phyloP scores from a whole-genome alignment of 768 basidiomycete species.

The Serendipita indica region DNA sequence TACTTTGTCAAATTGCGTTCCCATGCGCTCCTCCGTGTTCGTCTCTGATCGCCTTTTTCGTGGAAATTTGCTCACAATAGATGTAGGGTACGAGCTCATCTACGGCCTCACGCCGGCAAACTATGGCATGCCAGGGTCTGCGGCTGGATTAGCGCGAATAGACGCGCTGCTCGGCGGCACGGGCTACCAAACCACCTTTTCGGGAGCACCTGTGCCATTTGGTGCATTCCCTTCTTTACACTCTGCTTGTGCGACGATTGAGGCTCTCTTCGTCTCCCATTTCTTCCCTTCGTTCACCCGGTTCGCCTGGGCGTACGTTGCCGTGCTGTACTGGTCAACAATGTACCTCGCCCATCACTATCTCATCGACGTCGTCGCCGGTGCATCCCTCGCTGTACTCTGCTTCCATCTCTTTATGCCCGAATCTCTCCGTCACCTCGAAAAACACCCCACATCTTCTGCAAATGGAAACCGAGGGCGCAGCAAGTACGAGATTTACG shows the following conservation, averaged over 20 bases:
- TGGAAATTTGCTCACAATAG: too few species aligned
- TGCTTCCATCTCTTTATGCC: conserved; percentile 85
- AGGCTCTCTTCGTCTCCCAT: conserved; percentile 84
- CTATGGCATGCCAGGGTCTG: conserved; percentile 81
- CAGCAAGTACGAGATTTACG: conserved; percentile 65
- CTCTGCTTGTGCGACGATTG: conserved; percentile 78
- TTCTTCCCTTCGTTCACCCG: conserved; percentile 69
- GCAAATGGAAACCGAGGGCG: conserved; percentile 20
- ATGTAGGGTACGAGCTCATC: conserved; percentile 95
- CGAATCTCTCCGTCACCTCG: conserved; percentile 48
- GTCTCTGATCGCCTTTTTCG: conserved; percentile 15
- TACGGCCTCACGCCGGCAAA: conserved; percentile 91
- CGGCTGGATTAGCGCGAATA: conserved; percentile 85
- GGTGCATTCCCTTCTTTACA: conserved; percentile 95
- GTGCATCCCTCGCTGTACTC: conserved; percentile 74
- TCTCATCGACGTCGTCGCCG: conserved; percentile 92
- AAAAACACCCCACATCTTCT: conserved; percentile 23
- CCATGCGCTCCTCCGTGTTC: conserved; percentile 78
- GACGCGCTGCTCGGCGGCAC: conserved; percentile 67
- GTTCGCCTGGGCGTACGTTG: conserved; percentile 71
- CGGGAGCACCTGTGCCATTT: conserved; percentile 82
- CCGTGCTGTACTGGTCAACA: conserved; percentile 88
- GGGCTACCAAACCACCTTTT: conserved; percentile 68
- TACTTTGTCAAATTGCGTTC: conserved; percentile 72
- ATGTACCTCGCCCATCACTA: conserved; percentile 99